A percentile compares a stretch with the other conserved stretches of the same genome.
phyloP scores from a whole-genome alignment of 2,329 filamentous ascomycete species.

The Cladosporium sp. region DNA sequence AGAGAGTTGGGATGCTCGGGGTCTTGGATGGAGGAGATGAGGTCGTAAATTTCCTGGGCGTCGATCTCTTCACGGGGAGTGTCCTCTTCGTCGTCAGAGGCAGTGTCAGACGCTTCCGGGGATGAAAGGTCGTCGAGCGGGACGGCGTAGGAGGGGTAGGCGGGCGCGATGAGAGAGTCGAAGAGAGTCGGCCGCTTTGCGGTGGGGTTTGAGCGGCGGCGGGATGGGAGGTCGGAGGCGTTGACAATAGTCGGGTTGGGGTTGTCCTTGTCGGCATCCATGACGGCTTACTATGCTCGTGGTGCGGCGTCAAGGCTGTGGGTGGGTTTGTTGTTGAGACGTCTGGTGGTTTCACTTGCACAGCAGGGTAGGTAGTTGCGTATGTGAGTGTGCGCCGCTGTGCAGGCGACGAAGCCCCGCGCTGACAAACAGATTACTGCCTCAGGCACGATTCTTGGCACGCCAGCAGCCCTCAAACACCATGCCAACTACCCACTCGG shows the following conservation, averaged over 20 bases:
- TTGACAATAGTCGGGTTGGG: slow-evolving; percentile 92
- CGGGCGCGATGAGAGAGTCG: slow-evolving; percentile 42
- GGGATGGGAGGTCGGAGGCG: slow-evolving; percentile 79
- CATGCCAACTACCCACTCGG: no score
- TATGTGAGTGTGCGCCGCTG: no score
- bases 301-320: background rate
- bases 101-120: slow-evolving; percentile 43
- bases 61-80: slow-evolving; percentile 76
- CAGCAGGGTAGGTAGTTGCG: no score
- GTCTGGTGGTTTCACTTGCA: no score
- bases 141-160: slow-evolving; percentile 45
- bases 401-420: no score
- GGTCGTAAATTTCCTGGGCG: slow-evolving; percentile 94
- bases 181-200: slow-evolving; percentile 49
- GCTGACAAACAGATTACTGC: no score
- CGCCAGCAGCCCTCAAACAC: no score
- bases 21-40: slow-evolving; percentile 91
- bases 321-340: no score
- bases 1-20: slow-evolving; percentile 94
- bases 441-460: no score
- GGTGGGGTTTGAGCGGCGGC: slow-evolving; percentile 45
- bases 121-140: slow-evolving; percentile 17
- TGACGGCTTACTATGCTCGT: slow-evolving; percentile 13
- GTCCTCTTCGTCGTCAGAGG: slow-evolving; percentile 50
- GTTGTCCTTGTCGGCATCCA: slow-evolving; percentile 53